These are phyloP conservation scores for Madurella fahalii DNA, from an alignment of 2,329 filamentous ascomycete genomes.

Conservation along the genomic window DNA sequence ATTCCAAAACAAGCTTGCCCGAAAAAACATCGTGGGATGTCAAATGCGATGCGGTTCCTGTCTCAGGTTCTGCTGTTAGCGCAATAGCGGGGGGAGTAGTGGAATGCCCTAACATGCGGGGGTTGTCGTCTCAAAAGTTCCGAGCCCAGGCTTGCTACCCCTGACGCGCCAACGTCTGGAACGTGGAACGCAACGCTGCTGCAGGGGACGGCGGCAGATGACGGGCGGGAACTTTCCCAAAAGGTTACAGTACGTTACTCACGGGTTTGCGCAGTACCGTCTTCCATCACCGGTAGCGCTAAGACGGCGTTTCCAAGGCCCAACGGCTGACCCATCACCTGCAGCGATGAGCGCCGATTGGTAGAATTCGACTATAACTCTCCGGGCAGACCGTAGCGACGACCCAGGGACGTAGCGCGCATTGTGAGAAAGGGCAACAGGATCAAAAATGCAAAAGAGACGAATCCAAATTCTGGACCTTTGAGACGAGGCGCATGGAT, in stretches of 20 bases:
- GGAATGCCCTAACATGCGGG: slow-evolving; percentile 5
- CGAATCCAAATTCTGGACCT: too few relatives aligned
- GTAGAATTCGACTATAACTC: too few relatives aligned
- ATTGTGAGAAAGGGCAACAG: too few relatives aligned
- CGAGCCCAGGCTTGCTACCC: background rate
- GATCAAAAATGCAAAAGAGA: too few relatives aligned
- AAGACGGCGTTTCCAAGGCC: too few relatives aligned
- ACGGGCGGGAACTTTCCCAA: background rate
- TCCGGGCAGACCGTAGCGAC: too few relatives aligned
- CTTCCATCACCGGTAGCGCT: too few relatives aligned
- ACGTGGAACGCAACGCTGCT: background rate
- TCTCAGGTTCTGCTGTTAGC: slow-evolving; percentile 17
- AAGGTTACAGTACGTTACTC: background rate
- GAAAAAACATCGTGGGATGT: slow-evolving; percentile 2
- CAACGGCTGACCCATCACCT: too few relatives aligned
- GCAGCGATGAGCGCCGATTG: too few relatives aligned
- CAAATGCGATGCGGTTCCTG: slow-evolving; percentile 12
- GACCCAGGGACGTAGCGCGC: too few relatives aligned
- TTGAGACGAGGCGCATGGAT: too few relatives aligned
- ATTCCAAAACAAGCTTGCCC: background rate
- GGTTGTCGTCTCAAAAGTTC: background rate
- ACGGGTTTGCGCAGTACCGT: too few relatives aligned
- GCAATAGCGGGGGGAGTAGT: background rate
- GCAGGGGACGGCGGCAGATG: background rate
- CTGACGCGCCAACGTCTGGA: background rate